phyloP scores from a whole-genome alignment of 306 rosid genomes.

The Pterocarpus santalinus region DNA sequence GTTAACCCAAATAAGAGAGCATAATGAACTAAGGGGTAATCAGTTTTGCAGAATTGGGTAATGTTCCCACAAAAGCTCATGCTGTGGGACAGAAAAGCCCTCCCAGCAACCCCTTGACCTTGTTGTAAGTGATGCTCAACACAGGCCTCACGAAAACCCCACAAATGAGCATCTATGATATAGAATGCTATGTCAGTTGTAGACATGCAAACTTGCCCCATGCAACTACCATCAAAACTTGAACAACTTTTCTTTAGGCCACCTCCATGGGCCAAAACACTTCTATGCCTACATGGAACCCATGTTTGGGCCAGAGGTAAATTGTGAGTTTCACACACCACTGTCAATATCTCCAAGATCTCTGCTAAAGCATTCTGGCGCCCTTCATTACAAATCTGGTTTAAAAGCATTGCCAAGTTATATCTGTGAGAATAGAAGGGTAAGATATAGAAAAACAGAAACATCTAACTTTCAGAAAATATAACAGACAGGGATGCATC shows the following conservation, averaged over 20 bases:
- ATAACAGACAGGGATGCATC: slow-evolving; percentile 44
- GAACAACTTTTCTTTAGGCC: slow-evolving; percentile 89
- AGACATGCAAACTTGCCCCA: slow-evolving; percentile 95
- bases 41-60: slow-evolving; percentile 82
- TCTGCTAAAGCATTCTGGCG: slow-evolving; percentile 88
- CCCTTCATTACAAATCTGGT: slow-evolving; percentile 95
- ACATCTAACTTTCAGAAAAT: slow-evolving; percentile 39
- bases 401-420: slow-evolving; percentile 89
- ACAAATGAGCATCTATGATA: slow-evolving; percentile 80
- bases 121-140: slow-evolving; percentile 91
- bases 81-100: slow-evolving; percentile 74
- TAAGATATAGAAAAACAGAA: slow-evolving; percentile 54
- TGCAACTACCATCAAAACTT: slow-evolving; percentile 91
- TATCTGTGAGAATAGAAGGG: slow-evolving; percentile 73
- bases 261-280: slow-evolving; percentile 85
- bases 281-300: slow-evolving; percentile 96
- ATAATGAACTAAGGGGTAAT: slow-evolving; percentile 93
- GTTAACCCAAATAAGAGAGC: slow-evolving; percentile 88
- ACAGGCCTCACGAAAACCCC: slow-evolving; percentile 96
- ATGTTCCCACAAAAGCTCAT: slow-evolving; percentile 78
- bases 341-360: slow-evolving; percentile 90
- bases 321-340: slow-evolving; percentile 89
- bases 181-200: slow-evolving; percentile 86
- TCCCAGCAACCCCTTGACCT: slow-evolving; percentile 95
- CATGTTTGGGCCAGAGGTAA: slow-evolving; percentile 97